Conservation (phyloP, 106 monocot genomes). For the Allium sativum region DNA sequence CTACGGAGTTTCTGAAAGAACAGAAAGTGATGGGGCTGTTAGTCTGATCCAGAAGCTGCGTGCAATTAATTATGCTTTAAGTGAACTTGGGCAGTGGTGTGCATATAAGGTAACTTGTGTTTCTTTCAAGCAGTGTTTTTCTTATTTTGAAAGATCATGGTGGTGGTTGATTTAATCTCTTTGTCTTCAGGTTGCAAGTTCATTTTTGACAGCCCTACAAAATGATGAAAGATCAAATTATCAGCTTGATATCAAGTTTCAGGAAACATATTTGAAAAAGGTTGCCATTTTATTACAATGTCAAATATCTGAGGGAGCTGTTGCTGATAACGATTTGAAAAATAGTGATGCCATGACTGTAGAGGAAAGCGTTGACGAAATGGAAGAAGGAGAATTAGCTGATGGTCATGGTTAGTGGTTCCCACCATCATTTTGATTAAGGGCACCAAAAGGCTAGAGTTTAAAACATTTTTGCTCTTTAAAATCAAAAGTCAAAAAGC, state of each 20-base stretch:
- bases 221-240: constrained; percentile 93
- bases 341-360: neutral
- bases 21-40: constrained; percentile 98
- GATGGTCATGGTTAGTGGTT: constrained; percentile 64
- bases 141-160: neutral
- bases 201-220: constrained; percentile 90
- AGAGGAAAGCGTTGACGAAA: constrained; percentile 34
- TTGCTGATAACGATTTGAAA: constrained; percentile 13
- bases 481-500: too few relatives aligned
- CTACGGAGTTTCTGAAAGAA: constrained; percentile 98
- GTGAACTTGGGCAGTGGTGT: constrained; percentile 98
- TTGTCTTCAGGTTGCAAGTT: constrained; percentile 71
- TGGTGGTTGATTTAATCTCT: neutral
- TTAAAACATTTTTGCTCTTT: too few relatives aligned
- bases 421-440: too few relatives aligned
- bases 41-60: constrained; percentile 91
- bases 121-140: neutral
- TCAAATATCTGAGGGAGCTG: constrained; percentile 90
- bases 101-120: constrained; percentile 69
- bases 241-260: constrained; percentile 97
- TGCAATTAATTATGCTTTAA: constrained; percentile 93
- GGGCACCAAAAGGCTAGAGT: too few relatives aligned
- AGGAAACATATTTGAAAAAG: constrained; percentile 88
- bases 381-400: constrained; percentile 92
- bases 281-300: constrained; percentile 75